Evolutionary conservation across 1,139 yeast species (phyloP).

Genomic region (Pichia inconspicua): DNA sequence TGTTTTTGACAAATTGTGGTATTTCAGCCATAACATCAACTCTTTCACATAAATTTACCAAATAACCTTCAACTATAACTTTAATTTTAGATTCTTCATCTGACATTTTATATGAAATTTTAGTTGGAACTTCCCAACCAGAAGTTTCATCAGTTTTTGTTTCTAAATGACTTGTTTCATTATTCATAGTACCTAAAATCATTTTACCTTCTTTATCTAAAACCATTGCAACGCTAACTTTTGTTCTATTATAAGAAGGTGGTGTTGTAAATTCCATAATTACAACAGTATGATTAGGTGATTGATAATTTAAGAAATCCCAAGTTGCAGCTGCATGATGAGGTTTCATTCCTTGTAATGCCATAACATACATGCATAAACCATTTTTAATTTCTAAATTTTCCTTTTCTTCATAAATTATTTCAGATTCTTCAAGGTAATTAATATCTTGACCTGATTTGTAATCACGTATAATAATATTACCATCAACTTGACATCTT

Average conservation of each 20-base stretch:
- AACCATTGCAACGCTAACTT: slow-evolving; percentile 72
- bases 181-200: slow-evolving; percentile 58
- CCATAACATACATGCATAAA: slow-evolving; percentile 77
- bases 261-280: slow-evolving; percentile 97
- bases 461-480: slow-evolving; percentile 30
- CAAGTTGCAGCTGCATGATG: slow-evolving; percentile 97
- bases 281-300: slow-evolving; percentile 63
- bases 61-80: slow-evolving; percentile 45
- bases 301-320: slow-evolving; percentile 90
- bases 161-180: slow-evolving; percentile 56
- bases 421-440: slow-evolving; percentile 13
- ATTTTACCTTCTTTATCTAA: slow-evolving; percentile 53
- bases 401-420: slow-evolving; percentile 12
- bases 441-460: slow-evolving; percentile 14
- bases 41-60: slow-evolving; percentile 65
- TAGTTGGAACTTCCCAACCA: slow-evolving; percentile 86
- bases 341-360: slow-evolving; percentile 98
- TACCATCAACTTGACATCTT: slow-evolving; percentile 64
- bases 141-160: slow-evolving; percentile 62
- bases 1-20: slow-evolving; percentile 86
- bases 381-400: slow-evolving; percentile 19
- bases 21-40: slow-evolving; percentile 97
- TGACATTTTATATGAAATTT: slow-evolving; percentile 51
- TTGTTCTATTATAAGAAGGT: slow-evolving; percentile 73
- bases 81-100: slow-evolving; percentile 27